phyloP scores from a whole-genome alignment of 2,329 filamentous ascomycete species.

The Cladophialophora carrionii region DNA sequence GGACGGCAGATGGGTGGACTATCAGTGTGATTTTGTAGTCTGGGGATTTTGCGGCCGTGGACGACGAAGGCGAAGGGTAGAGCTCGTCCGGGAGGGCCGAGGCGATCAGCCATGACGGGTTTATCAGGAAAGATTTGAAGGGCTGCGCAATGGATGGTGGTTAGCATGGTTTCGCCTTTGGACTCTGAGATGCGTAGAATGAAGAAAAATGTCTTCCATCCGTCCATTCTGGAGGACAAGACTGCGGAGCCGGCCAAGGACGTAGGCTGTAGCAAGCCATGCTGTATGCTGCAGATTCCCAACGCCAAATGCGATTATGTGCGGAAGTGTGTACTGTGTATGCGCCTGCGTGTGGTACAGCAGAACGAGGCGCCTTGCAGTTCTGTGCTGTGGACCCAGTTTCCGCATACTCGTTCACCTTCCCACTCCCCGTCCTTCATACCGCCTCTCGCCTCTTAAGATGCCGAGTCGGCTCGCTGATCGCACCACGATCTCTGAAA shows the following conservation, averaged over 20 bases:
- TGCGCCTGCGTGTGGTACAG: background rate
- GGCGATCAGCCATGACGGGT: slow-evolving; percentile 81
- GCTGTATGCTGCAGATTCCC: background rate
- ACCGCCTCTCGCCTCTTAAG: background rate
- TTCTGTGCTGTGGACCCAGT: background rate
- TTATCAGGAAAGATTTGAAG: slow-evolving; percentile 73
- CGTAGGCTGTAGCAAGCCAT: too few species aligned
- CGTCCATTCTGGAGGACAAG: background rate
- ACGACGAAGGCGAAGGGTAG: slow-evolving; percentile 51
- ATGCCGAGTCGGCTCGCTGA: background rate
- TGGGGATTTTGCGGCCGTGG: slow-evolving; percentile 8
- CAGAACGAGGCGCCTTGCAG: background rate
- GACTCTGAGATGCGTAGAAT: background rate
- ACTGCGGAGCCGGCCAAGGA: too few species aligned
- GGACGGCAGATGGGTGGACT: slow-evolving; percentile 67
- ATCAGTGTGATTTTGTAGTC: slow-evolving; percentile 60
- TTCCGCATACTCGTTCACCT: background rate
- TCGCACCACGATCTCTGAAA: background rate
- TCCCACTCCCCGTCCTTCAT: background rate
- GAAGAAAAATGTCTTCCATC: background rate
- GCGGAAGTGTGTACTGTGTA: background rate
- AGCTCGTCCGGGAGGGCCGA: slow-evolving; percentile 68
- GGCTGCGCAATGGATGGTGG: slow-evolving; percentile 58
- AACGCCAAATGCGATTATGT: background rate
- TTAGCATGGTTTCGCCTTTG: background rate